Percentiles rank a stretch among this genome's conserved stretches.
Conservation (phyloP, 305 asterid genomes). For the Solanum chacoense region DNA sequence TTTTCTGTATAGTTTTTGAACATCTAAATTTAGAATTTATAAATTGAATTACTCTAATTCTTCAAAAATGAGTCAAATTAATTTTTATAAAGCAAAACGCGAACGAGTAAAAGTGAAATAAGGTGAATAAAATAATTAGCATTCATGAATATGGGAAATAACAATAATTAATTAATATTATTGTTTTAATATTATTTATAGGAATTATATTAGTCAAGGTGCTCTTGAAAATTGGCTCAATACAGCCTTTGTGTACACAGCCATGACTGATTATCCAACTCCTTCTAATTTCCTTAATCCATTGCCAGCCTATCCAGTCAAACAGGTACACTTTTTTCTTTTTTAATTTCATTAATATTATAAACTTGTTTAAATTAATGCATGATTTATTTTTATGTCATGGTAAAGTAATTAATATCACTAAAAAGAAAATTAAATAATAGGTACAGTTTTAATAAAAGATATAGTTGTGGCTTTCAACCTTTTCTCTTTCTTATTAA, state of each 20-base stretch:
- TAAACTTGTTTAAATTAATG: neutral
- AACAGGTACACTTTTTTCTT: conserved; percentile 37
- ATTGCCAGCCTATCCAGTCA: conserved; percentile 75
- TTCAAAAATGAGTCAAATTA: too few relatives aligned
- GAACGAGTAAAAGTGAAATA: neutral
- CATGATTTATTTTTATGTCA: neutral
- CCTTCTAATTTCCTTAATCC: conserved; percentile 70
- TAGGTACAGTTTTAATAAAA: neutral
- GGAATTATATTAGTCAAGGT: conserved; percentile 37
- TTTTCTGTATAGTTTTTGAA: too few relatives aligned
- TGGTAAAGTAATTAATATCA: neutral
- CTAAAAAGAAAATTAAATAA: neutral
- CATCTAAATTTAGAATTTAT: neutral
- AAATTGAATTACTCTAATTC: too few relatives aligned
- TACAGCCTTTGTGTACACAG: conserved; percentile 52
- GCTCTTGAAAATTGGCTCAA: conserved; percentile 43
- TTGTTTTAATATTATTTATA: conserved; percentile 5
- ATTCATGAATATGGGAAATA: neutral
- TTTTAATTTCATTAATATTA: neutral
- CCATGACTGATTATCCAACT: conserved; percentile 97
- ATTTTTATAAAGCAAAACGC: too few relatives aligned
- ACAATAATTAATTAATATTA: neutral
- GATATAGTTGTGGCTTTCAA: neutral
- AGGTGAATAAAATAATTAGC: neutral
- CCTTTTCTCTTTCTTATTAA: neutral